Percentiles rank a stretch among this genome's conserved stretches.
phyloP scores from a whole-genome alignment of 192 early-diverging fungal species.

The Podila verticillata region DNA sequence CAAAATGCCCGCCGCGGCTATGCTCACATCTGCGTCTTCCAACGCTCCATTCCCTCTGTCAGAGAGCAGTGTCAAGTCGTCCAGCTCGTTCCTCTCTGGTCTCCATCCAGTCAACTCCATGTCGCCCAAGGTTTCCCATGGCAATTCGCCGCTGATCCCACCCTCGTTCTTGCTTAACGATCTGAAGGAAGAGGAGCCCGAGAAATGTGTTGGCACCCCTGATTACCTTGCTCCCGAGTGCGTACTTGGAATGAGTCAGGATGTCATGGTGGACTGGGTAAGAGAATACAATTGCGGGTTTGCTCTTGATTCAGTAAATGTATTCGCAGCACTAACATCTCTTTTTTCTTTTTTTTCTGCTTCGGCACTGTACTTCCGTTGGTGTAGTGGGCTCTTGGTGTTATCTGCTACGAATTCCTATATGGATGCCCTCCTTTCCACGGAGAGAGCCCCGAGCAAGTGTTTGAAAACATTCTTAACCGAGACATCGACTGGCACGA shows the following conservation, averaged over 20 bases:
- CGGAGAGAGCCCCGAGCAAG: conserved; percentile 76
- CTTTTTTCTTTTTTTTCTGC: conserved; percentile 21
- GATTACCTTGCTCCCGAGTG: conserved; percentile 91
- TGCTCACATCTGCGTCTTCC: conserved; percentile 27
- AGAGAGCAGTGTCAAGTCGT: conserved; percentile 49
- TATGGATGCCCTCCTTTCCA: conserved; percentile 88
- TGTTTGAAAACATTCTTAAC: conserved; percentile 86
- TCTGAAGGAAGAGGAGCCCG: conserved; percentile 56
- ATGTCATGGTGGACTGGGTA: conserved; percentile 90
- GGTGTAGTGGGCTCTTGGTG: conserved; percentile 85
- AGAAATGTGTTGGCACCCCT: conserved; percentile 84
- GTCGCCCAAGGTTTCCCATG: conserved; percentile 39
- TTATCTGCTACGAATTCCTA: conserved; percentile 90
- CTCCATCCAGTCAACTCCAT: conserved; percentile 20
- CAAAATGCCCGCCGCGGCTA: conserved; percentile 38
- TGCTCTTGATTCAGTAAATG: background rate
- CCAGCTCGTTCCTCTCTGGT: conserved; percentile 38
- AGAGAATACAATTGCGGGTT: background rate
- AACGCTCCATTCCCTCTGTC: conserved; percentile 45
- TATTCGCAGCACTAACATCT: conserved; percentile 1
- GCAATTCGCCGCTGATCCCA: conserved; percentile 48
- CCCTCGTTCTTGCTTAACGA: conserved; percentile 57
- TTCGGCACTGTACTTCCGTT: background rate
- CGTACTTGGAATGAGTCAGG: conserved; percentile 86
- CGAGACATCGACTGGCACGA: conserved; percentile 80